phyloP scores from a whole-genome alignment of 345 rosid species.

The sweet orange (Citrus sinensis) region DNA sequence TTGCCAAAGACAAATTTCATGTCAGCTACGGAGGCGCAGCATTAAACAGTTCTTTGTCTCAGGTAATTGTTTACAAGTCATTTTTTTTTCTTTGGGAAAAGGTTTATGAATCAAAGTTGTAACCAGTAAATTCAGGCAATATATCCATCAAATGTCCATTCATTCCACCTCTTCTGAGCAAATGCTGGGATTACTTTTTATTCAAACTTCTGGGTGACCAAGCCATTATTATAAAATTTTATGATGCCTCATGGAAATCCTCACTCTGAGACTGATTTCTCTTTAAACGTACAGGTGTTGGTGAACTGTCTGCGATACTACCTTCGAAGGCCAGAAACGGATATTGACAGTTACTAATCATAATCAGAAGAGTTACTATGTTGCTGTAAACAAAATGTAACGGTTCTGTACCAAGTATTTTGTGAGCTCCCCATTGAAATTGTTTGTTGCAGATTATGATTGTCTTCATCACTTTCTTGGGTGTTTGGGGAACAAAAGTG shows the following conservation, averaged over 20 bases:
- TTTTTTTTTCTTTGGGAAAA: too few relatives aligned
- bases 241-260: too few relatives aligned
- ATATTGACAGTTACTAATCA: conserved; percentile 67
- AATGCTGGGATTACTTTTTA: background rate
- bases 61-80: conserved; percentile 39
- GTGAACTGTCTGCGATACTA: conserved; percentile 83
- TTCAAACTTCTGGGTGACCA: background rate
- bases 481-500: background rate
- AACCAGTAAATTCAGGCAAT: background rate
- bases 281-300: conserved; percentile 49
- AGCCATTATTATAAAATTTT: background rate
- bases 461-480: background rate
- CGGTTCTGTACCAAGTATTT: conserved; percentile 3
- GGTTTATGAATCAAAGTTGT: background rate
- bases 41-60: conserved; percentile 61
- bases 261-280: background rate
- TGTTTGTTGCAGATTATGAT: background rate
- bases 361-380: background rate
- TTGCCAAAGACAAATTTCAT: conserved; percentile 91
- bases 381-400: conserved; percentile 22
- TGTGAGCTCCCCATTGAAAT: conserved; percentile 2
- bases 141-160: background rate
- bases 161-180: background rate
- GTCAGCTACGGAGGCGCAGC: conserved; percentile 95
- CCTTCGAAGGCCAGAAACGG: conserved; percentile 91